phyloP scores from a whole-genome alignment of 78 protist genomes.

The Dictyostelium intermedium region DNA sequence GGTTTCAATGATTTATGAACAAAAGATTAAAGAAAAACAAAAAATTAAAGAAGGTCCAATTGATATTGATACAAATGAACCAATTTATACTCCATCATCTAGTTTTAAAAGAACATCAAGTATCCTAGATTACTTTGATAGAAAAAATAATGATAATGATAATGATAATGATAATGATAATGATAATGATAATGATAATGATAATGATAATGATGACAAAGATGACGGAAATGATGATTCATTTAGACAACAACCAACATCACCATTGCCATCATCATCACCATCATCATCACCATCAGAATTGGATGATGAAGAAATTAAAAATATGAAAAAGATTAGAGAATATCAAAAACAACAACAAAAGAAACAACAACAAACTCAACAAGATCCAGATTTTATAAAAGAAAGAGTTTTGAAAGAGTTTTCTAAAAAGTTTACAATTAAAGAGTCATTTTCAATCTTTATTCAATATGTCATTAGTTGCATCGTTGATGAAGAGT shows the following conservation, averaged over 20 bases:
- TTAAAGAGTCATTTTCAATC: conserved; percentile 44
- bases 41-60: neutral
- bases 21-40: neutral
- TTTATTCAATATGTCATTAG: conserved; percentile 51
- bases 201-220: neutral
- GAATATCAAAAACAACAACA: neutral
- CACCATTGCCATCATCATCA: neutral
- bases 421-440: conserved; percentile 19
- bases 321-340: neutral
- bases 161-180: too few relatives aligned
- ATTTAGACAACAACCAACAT: neutral
- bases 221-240: neutral
- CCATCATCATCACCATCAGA: neutral
- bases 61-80: neutral
- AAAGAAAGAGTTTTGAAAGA: conserved; percentile 7
- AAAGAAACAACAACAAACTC: neutral
- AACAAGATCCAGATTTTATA: neutral
- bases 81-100: neutral
- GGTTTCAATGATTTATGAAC: neutral
- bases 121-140: neutral
- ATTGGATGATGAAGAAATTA: neutral
- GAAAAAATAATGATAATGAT: too few relatives aligned
- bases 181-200: neutral
- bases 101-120: neutral
- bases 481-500: conserved; percentile 38